Base-by-base conservation (phyloP, 768 basidiomycete species). In the Botryobasidium botryosum region DNA sequence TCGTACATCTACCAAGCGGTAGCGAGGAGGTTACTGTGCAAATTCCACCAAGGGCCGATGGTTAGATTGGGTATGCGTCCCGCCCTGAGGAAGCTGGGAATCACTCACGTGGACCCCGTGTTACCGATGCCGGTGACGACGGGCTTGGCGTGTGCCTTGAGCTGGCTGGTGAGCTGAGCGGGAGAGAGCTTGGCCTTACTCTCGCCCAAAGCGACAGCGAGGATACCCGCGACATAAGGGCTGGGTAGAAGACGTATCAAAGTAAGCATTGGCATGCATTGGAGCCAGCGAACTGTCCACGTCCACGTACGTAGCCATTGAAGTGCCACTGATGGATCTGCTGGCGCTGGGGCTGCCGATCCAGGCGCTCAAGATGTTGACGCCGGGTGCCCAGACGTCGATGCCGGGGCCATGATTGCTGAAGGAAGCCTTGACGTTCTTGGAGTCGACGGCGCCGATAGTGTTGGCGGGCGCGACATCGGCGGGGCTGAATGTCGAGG, bases 381-480 rank as follows among this genome's bases (percentile, higher is more conserved):
- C 46, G 5, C 48, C 48, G 5, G 47, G 46, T 5, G 47, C 50
- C 6, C 20, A 43, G 28, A n/a, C n/a, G 25, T 24, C 40, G 4
- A 52, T 39, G 24, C 38, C 24, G 7, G 52, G 10, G 28, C 52
- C 52, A 26, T 18, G 52, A 51, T 49, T 52, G 28, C 29, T 21
- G 47, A 50, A 50, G 15, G n/a, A 15, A 1, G 50, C 47, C 35
- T 43, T 48, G 2, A 24, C 24, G 35, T 50, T 42, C 13, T 17
- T 42, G 36, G 35, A 43, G 27, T 49, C 48, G 23, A 35, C 20
- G 15, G 52, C 52, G 28, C 42, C 52, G 26, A 53, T 45, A 28
- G 52, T 53, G 51, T 50, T 45, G 12, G 51, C 52, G 1, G 17
- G 31, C 13, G 47, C 8, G 29, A 49, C 52, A 35, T 43, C 35